These are phyloP conservation scores for Xylaria arbuscula DNA, from an alignment of 2,329 filamentous ascomycete species.

Conservation along the genomic window DNA sequence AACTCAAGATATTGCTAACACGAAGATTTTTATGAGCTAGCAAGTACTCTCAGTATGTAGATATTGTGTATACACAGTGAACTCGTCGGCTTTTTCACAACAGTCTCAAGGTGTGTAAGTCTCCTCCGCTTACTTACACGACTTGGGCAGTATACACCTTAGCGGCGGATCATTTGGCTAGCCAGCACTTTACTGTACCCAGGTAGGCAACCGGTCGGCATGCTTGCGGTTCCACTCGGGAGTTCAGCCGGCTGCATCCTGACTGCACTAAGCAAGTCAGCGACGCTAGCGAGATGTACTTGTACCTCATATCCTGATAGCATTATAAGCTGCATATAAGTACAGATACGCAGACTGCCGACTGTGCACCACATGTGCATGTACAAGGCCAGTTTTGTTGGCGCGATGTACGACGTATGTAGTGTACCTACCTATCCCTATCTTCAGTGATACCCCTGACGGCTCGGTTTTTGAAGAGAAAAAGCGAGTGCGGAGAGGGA, in stretches of 20 bases:
- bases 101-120: too few species aligned
- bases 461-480: constrained; percentile 17
- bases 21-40: too few species aligned
- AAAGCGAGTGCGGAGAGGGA: constrained; percentile 24
- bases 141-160: background rate
- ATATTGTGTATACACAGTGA: too few species aligned
- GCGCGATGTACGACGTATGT: constrained; percentile 8
- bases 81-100: too few species aligned
- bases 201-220: background rate
- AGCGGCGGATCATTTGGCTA: background rate
- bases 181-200: too few species aligned
- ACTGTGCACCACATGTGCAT: background rate
- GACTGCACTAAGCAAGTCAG: background rate
- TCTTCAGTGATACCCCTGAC: constrained; percentile 29
- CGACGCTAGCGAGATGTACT: background rate
- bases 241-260: constrained; percentile 9
- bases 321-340: too few species aligned
- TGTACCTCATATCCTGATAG: too few species aligned
- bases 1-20: too few species aligned
- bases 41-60: too few species aligned
- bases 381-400: constrained; percentile 1
- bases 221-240: background rate
- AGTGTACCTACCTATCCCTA: constrained; percentile 9
- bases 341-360: background rate
- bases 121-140: too few species aligned